These are phyloP conservation scores for Blastobotrys attinorum DNA, from an alignment of 805 yeast species.

Conservation along the genomic window DNA sequence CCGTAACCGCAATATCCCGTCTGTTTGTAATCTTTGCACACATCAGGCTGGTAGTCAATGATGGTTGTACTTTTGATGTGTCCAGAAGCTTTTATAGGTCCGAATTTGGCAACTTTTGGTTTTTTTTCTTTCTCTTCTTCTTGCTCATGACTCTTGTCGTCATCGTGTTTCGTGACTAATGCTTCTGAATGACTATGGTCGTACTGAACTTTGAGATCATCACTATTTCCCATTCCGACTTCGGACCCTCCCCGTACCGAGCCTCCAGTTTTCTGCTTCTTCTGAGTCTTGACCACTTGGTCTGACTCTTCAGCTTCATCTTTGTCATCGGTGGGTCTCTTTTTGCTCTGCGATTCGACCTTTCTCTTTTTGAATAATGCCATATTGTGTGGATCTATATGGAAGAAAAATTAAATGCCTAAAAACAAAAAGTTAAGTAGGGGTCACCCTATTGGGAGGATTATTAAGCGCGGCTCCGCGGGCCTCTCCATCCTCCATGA, in stretches of 20 bases:
- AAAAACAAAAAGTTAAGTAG: background rate
- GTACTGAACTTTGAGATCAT: background rate
- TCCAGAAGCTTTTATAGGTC: conserved; percentile 34
- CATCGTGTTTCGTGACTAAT: background rate
- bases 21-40: conserved; percentile 83
- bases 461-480: background rate
- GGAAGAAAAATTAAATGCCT: background rate
- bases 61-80: conserved; percentile 58
- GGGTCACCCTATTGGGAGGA: background rate
- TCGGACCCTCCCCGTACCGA: too few species aligned
- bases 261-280: background rate
- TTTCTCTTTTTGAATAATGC: background rate
- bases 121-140: background rate
- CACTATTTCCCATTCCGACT: background rate
- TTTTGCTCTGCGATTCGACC: background rate
- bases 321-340: background rate
- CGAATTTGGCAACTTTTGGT: conserved; percentile 18
- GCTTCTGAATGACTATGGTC: background rate
- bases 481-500: background rate
- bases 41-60: conserved; percentile 85
- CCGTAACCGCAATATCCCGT: conserved; percentile 98
- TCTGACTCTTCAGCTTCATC: background rate
- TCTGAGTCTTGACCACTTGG: background rate
- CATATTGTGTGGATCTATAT: too few species aligned
- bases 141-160: background rate